Conservation (phyloP, 208 protist genomes). For the Wallacemonas rigidus region DNA sequence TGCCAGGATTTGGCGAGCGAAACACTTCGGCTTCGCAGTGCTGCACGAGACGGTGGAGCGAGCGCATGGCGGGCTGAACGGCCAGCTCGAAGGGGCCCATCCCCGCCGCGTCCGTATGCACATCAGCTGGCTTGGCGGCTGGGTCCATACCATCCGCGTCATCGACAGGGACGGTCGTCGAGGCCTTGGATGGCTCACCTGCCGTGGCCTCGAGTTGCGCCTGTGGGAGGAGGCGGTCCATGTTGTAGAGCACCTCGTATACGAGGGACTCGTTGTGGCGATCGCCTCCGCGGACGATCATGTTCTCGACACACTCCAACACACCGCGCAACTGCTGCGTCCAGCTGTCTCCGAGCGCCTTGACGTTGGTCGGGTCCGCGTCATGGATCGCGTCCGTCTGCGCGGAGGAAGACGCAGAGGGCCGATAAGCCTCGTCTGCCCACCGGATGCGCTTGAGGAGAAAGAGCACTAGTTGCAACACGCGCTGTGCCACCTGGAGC, state of each 20-base stretch:
- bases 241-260: slow-evolving; percentile 80
- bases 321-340: slow-evolving; percentile 54
- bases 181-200: background rate
- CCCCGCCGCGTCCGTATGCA: slow-evolving; percentile 13
- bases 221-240: slow-evolving; percentile 27
- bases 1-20: background rate
- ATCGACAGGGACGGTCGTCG: background rate
- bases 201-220: no score
- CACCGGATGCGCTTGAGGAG: slow-evolving; percentile 55
- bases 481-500: slow-evolving; percentile 59
- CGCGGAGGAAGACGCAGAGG: slow-evolving; percentile 11
- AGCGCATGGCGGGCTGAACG: background rate
- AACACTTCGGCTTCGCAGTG: slow-evolving; percentile 5
- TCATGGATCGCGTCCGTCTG: slow-evolving; percentile 10
- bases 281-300: slow-evolving; percentile 49
- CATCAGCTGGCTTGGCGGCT: slow-evolving; percentile 2
- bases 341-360: slow-evolving; percentile 47
- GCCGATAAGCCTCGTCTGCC: slow-evolving; percentile 16
- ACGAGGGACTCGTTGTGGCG: slow-evolving; percentile 67
- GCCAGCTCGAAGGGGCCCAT: slow-evolving; percentile 21
- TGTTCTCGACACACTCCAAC: slow-evolving; percentile 56
- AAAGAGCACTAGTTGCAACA: slow-evolving; percentile 46
- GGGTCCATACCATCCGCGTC: background rate
- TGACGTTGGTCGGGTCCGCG: slow-evolving; percentile 9
- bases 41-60: slow-evolving; percentile 1